phyloP scores from a whole-genome alignment of 2,329 filamentous ascomycete genomes.

The Aspergillus brunneoviolaceus region DNA sequence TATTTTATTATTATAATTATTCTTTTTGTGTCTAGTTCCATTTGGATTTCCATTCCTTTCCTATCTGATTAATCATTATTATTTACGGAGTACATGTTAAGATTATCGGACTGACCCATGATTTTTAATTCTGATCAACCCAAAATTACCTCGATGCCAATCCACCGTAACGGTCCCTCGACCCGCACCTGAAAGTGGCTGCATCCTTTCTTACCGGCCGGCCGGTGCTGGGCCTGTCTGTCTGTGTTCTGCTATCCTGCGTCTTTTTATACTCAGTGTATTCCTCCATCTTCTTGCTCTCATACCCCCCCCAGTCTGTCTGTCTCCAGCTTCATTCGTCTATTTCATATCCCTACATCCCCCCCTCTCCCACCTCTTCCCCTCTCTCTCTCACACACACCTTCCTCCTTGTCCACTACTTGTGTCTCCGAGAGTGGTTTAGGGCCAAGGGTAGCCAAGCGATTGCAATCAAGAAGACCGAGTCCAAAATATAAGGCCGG shows the following conservation, averaged over 20 bases:
- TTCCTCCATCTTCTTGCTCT: neutral
- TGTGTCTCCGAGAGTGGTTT: neutral
- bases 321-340: neutral
- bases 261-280: conserved; percentile 4
- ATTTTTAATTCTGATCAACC: conserved; percentile 1
- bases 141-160: conserved; percentile 3
- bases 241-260: conserved; percentile 1
- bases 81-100: conserved; percentile 6
- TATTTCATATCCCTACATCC: neutral
- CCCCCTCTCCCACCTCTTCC: neutral
- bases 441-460: neutral
- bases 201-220: conserved; percentile 11
- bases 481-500: neutral
- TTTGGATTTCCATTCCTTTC: too few species aligned
- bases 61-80: neutral
- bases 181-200: conserved; percentile 12
- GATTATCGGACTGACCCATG: conserved; percentile 1
- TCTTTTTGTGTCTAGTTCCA: neutral
- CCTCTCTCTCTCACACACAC: neutral
- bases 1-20: neutral
- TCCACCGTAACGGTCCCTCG: conserved; percentile 4
- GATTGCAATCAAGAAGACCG: neutral
- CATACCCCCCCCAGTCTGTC: neutral
- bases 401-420: neutral
- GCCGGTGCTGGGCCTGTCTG: conserved; percentile 3